Evolutionary conservation across 139 green algal species (phyloP).

Genomic region (Volvox africanus): DNA sequence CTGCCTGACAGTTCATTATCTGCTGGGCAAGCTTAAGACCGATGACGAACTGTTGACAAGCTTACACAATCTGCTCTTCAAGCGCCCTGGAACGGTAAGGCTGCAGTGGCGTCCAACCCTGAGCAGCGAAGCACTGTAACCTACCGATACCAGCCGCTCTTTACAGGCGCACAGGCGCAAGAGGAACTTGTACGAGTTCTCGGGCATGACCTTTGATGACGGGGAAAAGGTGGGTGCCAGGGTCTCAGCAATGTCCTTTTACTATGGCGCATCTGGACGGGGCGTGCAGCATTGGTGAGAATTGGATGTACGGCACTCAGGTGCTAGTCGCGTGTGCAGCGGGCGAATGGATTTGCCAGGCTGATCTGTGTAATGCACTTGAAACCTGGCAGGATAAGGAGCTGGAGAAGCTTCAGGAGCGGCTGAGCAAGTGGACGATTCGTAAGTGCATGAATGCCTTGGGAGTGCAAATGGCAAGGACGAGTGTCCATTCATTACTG

Average conservation of each 20-base stretch:
- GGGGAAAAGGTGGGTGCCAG: conserved; percentile 51
- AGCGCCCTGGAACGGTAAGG: conserved; percentile 68
- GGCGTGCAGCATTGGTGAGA: too few species aligned
- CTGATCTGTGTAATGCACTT: too few species aligned
- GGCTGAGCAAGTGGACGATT: conserved; percentile 69
- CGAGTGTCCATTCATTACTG: background rate
- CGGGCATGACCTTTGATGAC: conserved; percentile 69
- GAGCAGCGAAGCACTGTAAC: background rate
- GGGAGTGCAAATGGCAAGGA: background rate
- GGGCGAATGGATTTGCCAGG: too few species aligned
- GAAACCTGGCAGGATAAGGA: conserved; percentile 63
- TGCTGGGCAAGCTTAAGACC: conserved; percentile 74
- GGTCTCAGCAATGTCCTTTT: too few species aligned
- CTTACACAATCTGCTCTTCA: conserved; percentile 77
- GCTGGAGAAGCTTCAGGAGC: conserved; percentile 57
- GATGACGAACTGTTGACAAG: conserved; percentile 73
- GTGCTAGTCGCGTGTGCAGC: too few species aligned
- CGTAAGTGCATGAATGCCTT: background rate
- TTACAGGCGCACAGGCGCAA: conserved; percentile 70
- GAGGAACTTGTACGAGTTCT: conserved; percentile 76
- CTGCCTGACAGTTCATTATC: conserved; percentile 67
- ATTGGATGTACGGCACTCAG: too few species aligned
- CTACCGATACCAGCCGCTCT: background rate
- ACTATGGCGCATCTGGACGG: too few species aligned
- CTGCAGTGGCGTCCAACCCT: background rate